These are phyloP conservation scores for Silybum marianum DNA, from an alignment of 129 eudicot genomes.

Conservation along the genomic window DNA sequence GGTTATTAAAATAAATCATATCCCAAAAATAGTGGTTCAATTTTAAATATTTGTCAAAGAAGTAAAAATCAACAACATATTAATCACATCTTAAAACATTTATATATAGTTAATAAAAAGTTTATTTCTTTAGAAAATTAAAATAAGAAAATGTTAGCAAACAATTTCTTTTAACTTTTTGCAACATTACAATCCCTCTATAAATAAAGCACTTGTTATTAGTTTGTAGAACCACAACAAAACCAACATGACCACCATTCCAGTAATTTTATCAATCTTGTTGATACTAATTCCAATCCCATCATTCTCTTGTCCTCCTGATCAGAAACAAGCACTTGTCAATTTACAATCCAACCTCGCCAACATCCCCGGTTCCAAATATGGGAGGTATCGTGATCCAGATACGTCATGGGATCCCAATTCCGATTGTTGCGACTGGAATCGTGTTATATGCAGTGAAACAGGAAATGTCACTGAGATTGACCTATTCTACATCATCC, in stretches of 20 bases:
- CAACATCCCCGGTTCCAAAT: background rate
- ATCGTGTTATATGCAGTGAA: conserved; percentile 20
- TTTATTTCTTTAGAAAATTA: too few relatives aligned
- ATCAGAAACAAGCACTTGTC: background rate
- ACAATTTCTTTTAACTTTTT: too few relatives aligned
- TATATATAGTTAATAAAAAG: too few relatives aligned
- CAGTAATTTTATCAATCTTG: background rate
- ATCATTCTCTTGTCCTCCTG: background rate
- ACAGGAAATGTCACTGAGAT: conserved; percentile 23
- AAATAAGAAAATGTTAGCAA: too few relatives aligned
- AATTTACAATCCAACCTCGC: background rate
- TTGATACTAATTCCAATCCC: background rate
- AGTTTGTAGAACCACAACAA: too few relatives aligned
- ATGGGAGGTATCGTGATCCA: background rate
- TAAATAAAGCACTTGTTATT: too few relatives aligned
- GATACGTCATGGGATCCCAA: background rate
- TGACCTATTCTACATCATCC: conserved; percentile 10
- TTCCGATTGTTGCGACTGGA: conserved; percentile 33
- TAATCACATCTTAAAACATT: too few relatives aligned
- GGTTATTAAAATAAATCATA: background rate
- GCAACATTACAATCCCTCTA: too few relatives aligned
- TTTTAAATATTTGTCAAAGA: background rate
- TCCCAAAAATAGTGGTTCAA: background rate
- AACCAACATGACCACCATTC: background rate
- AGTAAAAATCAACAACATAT: too few relatives aligned